phyloP scores from a whole-genome alignment of 495 filamentous ascomycete genomes.

The Aspergillus avenaceus region DNA sequence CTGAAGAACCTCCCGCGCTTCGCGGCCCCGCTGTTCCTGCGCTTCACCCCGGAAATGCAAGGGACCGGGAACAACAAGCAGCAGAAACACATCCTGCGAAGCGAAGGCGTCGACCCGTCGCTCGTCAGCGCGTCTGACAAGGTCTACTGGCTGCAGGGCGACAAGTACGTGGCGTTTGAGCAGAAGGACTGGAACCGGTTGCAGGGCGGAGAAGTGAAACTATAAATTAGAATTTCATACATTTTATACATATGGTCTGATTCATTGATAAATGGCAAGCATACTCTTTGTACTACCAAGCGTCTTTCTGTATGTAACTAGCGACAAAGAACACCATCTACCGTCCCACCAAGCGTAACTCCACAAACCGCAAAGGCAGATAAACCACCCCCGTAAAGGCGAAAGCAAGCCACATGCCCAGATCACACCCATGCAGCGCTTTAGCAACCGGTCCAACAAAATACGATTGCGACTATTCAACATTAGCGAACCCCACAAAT shows the following conservation, averaged over 20 bases:
- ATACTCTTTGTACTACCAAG: no score
- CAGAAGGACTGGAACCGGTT: conserved; percentile 64
- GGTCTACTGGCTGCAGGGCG: conserved; percentile 65
- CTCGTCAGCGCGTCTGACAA: conserved; percentile 52
- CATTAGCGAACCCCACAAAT: no score
- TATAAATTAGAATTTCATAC: conserved; percentile 6
- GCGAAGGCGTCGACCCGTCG: conserved; percentile 66
- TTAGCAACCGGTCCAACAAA: conserved; percentile 50
- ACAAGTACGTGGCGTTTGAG: conserved; percentile 64
- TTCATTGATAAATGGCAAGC: background rate
- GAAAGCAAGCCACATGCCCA: conserved; percentile 45
- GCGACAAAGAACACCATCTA: background rate
- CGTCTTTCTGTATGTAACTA: no score
- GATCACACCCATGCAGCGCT: conserved; percentile 20
- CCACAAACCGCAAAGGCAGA: conserved; percentile 42
- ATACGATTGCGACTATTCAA: conserved; percentile 4
- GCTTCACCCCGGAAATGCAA: conserved; percentile 57
- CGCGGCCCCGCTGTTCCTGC: conserved; percentile 74
- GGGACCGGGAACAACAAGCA: conserved; percentile 86
- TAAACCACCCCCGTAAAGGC: conserved; percentile 37
- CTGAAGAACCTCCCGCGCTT: conserved; percentile 62
- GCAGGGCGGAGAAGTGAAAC: conserved; percentile 55
- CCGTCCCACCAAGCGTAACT: conserved; percentile 33
- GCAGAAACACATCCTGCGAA: conserved; percentile 66
- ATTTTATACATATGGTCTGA: background rate